Percentiles rank a stretch among this genome's conserved stretches.
Evolutionary conservation across 345 rosid species (phyloP).

Genomic region (Citrus medica): DNA sequence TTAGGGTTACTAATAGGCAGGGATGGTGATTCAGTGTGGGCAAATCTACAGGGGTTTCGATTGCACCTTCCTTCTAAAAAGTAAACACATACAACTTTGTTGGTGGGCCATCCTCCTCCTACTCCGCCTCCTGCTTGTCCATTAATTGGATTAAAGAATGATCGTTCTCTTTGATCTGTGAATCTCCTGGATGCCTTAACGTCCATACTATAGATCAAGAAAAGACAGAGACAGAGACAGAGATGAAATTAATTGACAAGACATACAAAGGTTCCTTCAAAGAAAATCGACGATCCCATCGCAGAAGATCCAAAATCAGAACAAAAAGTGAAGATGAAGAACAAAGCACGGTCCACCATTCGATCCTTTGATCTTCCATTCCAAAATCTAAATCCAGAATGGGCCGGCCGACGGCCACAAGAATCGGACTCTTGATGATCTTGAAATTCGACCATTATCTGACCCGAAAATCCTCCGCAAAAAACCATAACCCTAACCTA

Average conservation of each 20-base stretch:
- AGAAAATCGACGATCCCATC: background rate
- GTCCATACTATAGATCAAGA: background rate
- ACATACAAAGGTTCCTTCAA: background rate
- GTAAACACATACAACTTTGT: constrained; percentile 7
- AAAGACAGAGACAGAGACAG: background rate
- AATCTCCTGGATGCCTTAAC: background rate
- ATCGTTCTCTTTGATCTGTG: background rate
- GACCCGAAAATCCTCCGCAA: background rate
- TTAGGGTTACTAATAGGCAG: background rate
- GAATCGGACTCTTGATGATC: background rate
- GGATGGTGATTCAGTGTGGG: too few relatives aligned
- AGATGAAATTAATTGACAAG: background rate
- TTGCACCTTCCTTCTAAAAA: constrained; percentile 30
- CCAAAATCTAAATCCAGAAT: background rate
- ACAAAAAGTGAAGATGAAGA: background rate
- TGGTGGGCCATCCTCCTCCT: background rate
- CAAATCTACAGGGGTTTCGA: constrained; percentile 31
- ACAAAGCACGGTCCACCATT: background rate
- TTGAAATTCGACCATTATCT: background rate
- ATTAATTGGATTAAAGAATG: background rate
- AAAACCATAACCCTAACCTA: too few relatives aligned
- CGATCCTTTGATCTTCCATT: background rate
- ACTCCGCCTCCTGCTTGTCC: background rate
- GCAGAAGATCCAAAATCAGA: background rate
- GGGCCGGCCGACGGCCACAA: background rate